phyloP scores from a whole-genome alignment of 495 filamentous ascomycete genomes.

The Aspergillus affinis region DNA sequence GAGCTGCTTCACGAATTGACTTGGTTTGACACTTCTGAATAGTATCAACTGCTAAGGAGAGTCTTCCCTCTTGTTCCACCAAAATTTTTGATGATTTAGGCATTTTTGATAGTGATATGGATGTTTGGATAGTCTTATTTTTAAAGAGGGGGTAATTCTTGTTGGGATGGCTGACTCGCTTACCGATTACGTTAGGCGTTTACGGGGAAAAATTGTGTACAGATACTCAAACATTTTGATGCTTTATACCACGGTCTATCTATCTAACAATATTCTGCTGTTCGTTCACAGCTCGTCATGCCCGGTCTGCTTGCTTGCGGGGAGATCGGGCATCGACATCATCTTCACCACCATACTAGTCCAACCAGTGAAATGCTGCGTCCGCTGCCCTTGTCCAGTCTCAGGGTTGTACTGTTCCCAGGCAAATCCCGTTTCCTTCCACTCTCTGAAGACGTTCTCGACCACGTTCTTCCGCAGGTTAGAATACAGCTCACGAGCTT shows the following conservation, averaged over 20 bases:
- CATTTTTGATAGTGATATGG: no score
- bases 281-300: conserved; percentile 44
- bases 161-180: no score
- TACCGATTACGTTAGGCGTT: conserved; percentile 24
- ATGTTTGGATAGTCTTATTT: no score
- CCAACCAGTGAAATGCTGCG: conserved; percentile 98
- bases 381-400: conserved; percentile 87
- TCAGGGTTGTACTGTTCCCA: conserved; percentile 99
- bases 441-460: conserved; percentile 81
- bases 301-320: conserved; percentile 21
- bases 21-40: no score
- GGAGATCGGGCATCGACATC: conserved; percentile 80
- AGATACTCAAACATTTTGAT: conserved; percentile 7
- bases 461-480: conserved; percentile 80
- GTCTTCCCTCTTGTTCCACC: no score
- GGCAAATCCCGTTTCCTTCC: conserved; percentile 90
- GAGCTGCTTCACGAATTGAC: no score
- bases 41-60: no score
- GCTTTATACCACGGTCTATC: conserved; percentile 22
- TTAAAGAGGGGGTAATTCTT: no score
- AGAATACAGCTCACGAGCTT: conserved; percentile 72
- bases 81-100: no score
- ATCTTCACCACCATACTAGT: conserved; percentile 97
- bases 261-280: conserved; percentile 15
- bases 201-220: conserved; percentile 15